phyloP scores from a whole-genome alignment of 306 rosid genomes.

The Rubus parviflorus region DNA sequence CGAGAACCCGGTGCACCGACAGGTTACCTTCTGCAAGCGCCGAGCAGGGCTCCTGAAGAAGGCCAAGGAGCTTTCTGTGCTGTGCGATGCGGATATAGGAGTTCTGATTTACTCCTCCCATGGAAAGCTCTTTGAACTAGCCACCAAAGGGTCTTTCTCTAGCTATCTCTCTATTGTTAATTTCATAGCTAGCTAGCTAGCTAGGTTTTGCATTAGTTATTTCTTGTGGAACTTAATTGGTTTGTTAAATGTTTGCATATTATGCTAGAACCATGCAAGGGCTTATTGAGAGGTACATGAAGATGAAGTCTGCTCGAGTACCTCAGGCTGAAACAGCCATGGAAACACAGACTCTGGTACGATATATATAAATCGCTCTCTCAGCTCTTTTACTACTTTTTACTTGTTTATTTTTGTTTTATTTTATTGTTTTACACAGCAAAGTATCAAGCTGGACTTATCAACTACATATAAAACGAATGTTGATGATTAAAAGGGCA shows the following conservation, averaged over 20 bases:
- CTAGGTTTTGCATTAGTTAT: neutral
- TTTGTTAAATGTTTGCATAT: neutral
- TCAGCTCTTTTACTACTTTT: neutral
- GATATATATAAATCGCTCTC: neutral
- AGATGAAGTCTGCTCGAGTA: constrained; percentile 50
- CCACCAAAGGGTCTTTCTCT: constrained; percentile 67
- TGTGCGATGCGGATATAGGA: constrained; percentile 94
- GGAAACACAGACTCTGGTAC: constrained; percentile 48
- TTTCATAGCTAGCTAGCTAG: neutral
- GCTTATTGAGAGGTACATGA: constrained; percentile 72
- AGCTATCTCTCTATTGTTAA: neutral
- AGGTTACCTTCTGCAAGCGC: constrained; percentile 91
- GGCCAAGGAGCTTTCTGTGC: constrained; percentile 92
- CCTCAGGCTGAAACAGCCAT: constrained; percentile 47
- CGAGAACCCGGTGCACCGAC: constrained; percentile 85
- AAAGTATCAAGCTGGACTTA: neutral
- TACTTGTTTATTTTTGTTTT: neutral
- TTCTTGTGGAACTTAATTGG: neutral
- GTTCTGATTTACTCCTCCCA: constrained; percentile 84
- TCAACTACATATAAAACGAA: neutral
- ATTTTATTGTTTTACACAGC: neutral
- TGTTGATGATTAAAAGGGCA: neutral
- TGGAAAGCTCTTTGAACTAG: constrained; percentile 86
- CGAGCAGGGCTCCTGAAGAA: constrained; percentile 93
- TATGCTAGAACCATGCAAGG: constrained; percentile 83